Conservation (phyloP, 257 asterid genomes). For the Paraleonurus japonicus region DNA sequence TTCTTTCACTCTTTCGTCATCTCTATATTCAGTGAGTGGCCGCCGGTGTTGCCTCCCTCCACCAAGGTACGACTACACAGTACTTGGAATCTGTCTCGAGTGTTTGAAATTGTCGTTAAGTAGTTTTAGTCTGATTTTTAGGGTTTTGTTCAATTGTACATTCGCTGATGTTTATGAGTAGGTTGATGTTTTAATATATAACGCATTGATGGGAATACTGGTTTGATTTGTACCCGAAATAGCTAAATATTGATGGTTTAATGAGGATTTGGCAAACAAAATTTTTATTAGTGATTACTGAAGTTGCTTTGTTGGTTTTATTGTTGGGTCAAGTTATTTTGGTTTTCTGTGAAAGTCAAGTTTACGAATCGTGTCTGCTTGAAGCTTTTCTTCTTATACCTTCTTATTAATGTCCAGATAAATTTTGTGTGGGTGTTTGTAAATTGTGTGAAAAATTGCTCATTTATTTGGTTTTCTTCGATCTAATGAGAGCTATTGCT, state of each 20-base stretch:
- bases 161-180: background rate
- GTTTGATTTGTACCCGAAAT: background rate
- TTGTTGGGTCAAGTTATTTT: too few relatives aligned
- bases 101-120: background rate
- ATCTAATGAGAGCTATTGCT: too few relatives aligned
- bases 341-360: too few relatives aligned
- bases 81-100: background rate
- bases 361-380: too few relatives aligned
- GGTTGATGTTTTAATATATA: background rate
- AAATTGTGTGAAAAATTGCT: too few relatives aligned
- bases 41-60: constrained; percentile 19
- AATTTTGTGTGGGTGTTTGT: too few relatives aligned
- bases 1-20: background rate
- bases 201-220: background rate
- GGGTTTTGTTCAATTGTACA: background rate
- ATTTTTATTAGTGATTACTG: background rate
- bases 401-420: too few relatives aligned
- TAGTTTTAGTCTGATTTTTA: background rate
- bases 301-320: background rate
- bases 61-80: background rate
- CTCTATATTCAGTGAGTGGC: background rate
- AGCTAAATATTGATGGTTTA: background rate
- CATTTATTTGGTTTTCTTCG: too few relatives aligned
- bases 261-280: background rate
- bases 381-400: too few relatives aligned